A percentile compares a stretch with the other conserved stretches of the same genome.
phyloP scores from a whole-genome alignment of 768 basidiomycete species.

The Lactifluus hygrophoroides region DNA sequence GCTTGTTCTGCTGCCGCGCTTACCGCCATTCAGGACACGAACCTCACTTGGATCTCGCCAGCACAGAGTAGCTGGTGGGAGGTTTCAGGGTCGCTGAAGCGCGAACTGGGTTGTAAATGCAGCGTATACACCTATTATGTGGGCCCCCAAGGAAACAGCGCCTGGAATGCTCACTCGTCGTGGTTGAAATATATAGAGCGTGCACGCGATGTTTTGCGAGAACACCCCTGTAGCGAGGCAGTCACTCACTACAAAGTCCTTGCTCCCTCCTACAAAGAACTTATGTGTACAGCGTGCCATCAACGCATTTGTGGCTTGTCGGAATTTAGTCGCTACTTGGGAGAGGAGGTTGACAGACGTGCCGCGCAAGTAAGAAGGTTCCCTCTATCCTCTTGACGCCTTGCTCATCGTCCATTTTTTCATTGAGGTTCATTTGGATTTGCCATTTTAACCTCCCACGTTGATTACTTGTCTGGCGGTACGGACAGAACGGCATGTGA shows the following conservation, averaged over 20 bases:
- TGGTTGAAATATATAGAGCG: not conserved
- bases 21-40: not conserved
- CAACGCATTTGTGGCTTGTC: not conserved
- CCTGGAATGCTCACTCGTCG: not conserved
- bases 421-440: not conserved
- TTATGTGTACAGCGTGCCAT: not conserved
- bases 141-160: too few relatives aligned
- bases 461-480: too few relatives aligned
- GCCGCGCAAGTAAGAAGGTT: not conserved
- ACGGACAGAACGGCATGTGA: too few relatives aligned
- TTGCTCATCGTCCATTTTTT: not conserved
- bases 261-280: not conserved
- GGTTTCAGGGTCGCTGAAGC: too few relatives aligned
- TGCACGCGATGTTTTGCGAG: not conserved
- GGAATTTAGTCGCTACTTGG: not conserved
- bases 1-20: not conserved
- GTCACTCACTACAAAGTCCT: not conserved
- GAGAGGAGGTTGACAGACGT: not conserved
- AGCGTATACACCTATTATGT: too few relatives aligned
- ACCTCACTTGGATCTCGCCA: not conserved
- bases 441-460: not conserved
- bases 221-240: not conserved
- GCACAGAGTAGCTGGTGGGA: not conserved
- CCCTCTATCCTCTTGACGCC: not conserved
- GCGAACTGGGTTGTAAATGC: too few relatives aligned